These are phyloP conservation scores for Styphnolobium japonicum DNA, from an alignment of 306 rosid species.

Conservation along the genomic window DNA sequence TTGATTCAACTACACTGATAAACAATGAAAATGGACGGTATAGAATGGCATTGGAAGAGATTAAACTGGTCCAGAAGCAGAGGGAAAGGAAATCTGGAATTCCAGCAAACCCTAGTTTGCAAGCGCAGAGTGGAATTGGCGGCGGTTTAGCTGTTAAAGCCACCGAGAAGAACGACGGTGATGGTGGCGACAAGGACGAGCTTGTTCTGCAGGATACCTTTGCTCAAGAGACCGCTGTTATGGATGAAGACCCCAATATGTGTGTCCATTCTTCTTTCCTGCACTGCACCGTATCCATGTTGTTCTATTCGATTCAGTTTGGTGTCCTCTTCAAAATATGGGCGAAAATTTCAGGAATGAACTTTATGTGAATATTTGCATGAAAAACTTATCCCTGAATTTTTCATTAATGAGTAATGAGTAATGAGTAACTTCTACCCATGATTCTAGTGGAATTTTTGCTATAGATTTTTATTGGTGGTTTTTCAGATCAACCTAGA, in stretches of 20 bases:
- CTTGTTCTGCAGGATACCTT: slow-evolving; percentile 87
- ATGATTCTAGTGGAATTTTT: too few species aligned
- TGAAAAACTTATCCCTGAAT: too few species aligned
- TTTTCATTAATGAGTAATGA: too few species aligned
- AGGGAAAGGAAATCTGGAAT: slow-evolving; percentile 87
- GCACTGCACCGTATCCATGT: too few species aligned
- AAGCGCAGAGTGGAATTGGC: slow-evolving; percentile 14
- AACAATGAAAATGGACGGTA: background rate
- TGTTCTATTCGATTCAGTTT: too few species aligned
- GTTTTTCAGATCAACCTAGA: too few species aligned
- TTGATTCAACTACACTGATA: background rate
- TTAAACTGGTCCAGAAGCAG: slow-evolving; percentile 87
- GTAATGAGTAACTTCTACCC: too few species aligned
- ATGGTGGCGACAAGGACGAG: slow-evolving; percentile 72
- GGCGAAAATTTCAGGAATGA: too few species aligned
- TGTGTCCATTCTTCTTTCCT: slow-evolving; percentile 14
- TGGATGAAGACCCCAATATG: slow-evolving; percentile 97
- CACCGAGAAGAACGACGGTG: slow-evolving; percentile 40
- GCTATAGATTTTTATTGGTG: background rate
- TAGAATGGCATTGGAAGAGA: slow-evolving; percentile 90
- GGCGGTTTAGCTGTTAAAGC: slow-evolving; percentile 34
- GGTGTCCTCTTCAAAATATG: too few species aligned
- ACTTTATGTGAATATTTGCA: too few species aligned
- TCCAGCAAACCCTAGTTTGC: slow-evolving; percentile 51
- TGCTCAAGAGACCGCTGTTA: slow-evolving; percentile 90